These are phyloP conservation scores for Neurospora cerealis DNA, from an alignment of 495 filamentous ascomycete species.

Conservation along the genomic window DNA sequence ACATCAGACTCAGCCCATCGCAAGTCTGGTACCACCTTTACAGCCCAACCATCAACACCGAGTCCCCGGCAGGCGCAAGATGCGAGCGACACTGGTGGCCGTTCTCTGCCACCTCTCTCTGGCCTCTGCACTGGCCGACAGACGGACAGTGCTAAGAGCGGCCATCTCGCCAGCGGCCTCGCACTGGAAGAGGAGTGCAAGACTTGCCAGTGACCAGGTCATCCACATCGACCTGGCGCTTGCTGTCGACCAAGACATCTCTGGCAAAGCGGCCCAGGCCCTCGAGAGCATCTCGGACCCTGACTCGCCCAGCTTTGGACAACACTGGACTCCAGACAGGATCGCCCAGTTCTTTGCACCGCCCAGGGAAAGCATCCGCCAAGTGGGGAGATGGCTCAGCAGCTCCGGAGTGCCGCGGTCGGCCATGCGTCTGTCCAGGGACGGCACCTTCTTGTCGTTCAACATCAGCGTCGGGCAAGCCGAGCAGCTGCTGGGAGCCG, in stretches of 20 bases:
- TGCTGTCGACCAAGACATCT: neutral
- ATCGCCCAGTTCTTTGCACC: conserved; percentile 12
- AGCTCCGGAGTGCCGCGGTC: conserved; percentile 32
- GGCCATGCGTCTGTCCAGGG: neutral
- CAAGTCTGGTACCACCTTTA: neutral
- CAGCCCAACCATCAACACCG: neutral
- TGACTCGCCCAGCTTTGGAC: conserved; percentile 16
- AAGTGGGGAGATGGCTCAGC: conserved; percentile 32
- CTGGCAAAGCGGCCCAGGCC: neutral
- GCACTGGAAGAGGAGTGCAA: neutral
- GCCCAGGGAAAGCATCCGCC: conserved; percentile 4
- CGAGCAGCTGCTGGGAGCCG: neutral
- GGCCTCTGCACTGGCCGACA: neutral
- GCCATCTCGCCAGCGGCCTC: neutral
- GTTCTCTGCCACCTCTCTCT: neutral
- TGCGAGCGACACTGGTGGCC: neutral
- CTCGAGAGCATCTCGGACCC: conserved; percentile 15
- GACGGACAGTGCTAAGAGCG: neutral
- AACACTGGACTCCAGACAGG: conserved; percentile 12
- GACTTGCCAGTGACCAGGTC: neutral
- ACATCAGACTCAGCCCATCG: neutral
- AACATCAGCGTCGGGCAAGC: neutral
- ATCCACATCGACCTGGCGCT: neutral
- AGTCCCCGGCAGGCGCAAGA: neutral
- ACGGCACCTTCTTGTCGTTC: neutral